Percentiles rank a stretch among this genome's conserved stretches.
Evolutionary conservation across 352 stramenopile genomes (phyloP).

Genomic region (Globisporangium viniferum): DNA sequence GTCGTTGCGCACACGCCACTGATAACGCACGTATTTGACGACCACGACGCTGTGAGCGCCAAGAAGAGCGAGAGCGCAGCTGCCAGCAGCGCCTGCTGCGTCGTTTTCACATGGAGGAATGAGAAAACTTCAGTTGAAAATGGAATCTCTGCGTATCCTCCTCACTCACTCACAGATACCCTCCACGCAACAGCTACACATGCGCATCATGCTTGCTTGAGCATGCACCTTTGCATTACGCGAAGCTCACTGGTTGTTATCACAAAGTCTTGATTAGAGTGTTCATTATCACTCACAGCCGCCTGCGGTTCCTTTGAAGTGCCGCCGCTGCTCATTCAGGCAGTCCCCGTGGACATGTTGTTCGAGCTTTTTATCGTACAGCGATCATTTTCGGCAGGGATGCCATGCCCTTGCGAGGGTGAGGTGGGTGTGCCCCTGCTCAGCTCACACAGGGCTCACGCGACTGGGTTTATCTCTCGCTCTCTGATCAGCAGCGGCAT

Average conservation of each 20-base stretch:
- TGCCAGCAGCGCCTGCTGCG: too few relatives aligned
- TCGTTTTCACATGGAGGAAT: too few relatives aligned
- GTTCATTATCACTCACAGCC: not conserved
- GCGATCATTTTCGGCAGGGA: too few relatives aligned
- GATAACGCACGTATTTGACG: too few relatives aligned
- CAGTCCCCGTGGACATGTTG: not conserved
- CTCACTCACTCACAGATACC: not conserved
- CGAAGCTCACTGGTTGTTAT: not conserved
- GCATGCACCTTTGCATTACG: too few relatives aligned
- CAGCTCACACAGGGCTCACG: not conserved
- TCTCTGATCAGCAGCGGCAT: not conserved
- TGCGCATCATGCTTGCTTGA: not conserved
- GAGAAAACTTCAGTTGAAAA: too few relatives aligned
- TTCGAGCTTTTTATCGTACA: not conserved
- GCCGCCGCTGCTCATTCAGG: not conserved
- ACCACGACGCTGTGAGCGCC: too few relatives aligned
- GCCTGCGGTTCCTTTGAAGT: not conserved
- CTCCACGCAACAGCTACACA: not conserved
- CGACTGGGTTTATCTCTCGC: not conserved
- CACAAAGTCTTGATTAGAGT: not conserved
- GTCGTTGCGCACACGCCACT: too few relatives aligned
- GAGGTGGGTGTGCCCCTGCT: not conserved
- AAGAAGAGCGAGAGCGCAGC: too few relatives aligned
- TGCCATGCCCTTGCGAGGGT: too few relatives aligned
- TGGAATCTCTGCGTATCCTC: not conserved